Evolutionary conservation across 2,329 filamentous ascomycete genomes (phyloP), one percentile per base, ranked within the genome.

Genomic region (Colletotrichum eremochloae): DNA sequence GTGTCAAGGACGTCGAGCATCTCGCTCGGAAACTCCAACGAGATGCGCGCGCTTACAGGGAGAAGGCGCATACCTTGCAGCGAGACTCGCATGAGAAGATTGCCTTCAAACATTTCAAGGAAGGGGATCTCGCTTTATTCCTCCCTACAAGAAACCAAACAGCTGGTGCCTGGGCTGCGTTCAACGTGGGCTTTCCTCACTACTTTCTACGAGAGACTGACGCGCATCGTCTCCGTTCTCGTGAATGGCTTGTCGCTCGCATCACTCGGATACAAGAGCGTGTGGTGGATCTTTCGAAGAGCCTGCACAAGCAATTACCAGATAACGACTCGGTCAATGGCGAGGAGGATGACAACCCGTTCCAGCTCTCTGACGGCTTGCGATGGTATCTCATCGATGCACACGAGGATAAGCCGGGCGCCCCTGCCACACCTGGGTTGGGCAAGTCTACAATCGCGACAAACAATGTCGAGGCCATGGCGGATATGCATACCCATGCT

Each of bases 371-470:
- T 0, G 96, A 99, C 77, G 96, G 96, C 3, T 84, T 99, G 60
- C 91, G 96, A 44, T 99, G 96, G 96, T 98, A 98, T 82, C 88
- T 99, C 7, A 92, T 99, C 46, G 96, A 99, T 79, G 96, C 96
- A 0, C 88, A 90, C 2, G 96, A 99, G 82, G 96, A 99, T 82
- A 98, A 97, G 79, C 91, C 94, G 0, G 93, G 93, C 1, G 95
- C 95, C 2, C 96, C 96, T 0, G 92, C 93, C n/a, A 98, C 96
- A 0, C 96, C 96, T 0, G 95, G 96, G 0, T 88, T 97, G 67
- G 94, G 94, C 50, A 97, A 97, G 81, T 95, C 92, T 75, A 98
- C 96, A 0, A 95, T 98, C 20, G 94, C 94, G 15, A 92, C 94
- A 50, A 95, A 94, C 74, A 92, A 93, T 66, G 93, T 98, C 50